A percentile compares a stretch with the other conserved stretches of the same genome.
phyloP scores from a whole-genome alignment of 768 basidiomycete genomes.

The Calocera cornea region DNA sequence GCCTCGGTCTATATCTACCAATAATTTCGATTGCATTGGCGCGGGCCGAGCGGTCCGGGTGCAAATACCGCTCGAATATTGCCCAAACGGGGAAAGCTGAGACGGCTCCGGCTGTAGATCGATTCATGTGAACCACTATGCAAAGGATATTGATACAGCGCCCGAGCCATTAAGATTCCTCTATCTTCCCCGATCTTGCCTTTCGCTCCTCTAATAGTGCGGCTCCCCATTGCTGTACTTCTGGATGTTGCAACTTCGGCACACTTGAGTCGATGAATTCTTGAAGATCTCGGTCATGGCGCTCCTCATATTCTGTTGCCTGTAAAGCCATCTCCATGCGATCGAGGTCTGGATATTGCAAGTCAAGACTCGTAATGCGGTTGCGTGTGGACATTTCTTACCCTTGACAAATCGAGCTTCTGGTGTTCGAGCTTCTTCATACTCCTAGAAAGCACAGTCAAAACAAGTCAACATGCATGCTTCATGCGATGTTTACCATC shows the following conservation, averaged over 20 bases:
- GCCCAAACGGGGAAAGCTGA: too few species aligned
- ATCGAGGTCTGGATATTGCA: conserved; percentile 49
- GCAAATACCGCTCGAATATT: too few species aligned
- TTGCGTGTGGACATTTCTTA: conserved; percentile 13
- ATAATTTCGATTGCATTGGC: too few species aligned
- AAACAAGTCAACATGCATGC: neutral
- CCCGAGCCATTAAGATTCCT: neutral
- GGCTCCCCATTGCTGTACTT: conserved; percentile 58
- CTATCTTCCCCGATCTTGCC: neutral
- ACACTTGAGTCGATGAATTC: conserved; percentile 71
- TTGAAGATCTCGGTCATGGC: conserved; percentile 42
- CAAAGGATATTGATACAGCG: too few species aligned
- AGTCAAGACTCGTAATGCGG: neutral
- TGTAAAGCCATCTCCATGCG: conserved; percentile 80
- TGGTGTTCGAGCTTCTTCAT: conserved; percentile 55
- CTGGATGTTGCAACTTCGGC: conserved; percentile 54
- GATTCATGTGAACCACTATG: too few species aligned
- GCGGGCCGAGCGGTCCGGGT: too few species aligned
- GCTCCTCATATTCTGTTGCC: conserved; percentile 62
- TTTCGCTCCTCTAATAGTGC: conserved; percentile 41
- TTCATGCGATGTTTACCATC: conserved; percentile 35
- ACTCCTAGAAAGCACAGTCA: conserved; percentile 46
- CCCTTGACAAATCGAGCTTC: conserved; percentile 87
- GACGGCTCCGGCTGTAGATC: too few species aligned
- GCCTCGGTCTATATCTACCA: too few species aligned